phyloP scores from a whole-genome alignment of 768 basidiomycete genomes.

The Serendipita indica region DNA sequence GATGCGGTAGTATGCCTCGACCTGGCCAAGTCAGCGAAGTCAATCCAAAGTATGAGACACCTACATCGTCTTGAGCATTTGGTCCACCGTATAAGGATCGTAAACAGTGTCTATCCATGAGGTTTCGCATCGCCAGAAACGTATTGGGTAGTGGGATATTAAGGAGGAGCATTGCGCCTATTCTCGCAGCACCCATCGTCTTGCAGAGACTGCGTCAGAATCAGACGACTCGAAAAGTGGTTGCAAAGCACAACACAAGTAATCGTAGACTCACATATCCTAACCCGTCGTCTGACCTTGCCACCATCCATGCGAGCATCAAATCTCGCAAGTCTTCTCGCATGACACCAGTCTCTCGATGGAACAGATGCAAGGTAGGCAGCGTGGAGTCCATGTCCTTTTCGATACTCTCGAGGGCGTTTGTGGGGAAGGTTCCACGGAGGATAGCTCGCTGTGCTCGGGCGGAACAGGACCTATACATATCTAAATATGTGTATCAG shows the following conservation, averaged over 20 bases:
- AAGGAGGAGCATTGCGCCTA: slow-evolving; percentile 76
- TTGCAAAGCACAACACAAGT: neutral
- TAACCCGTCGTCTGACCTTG: slow-evolving; percentile 68
- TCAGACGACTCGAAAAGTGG: neutral
- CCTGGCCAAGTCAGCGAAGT: slow-evolving; percentile 28
- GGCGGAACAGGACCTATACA: slow-evolving; percentile 52
- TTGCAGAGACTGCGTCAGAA: neutral
- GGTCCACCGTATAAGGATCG: slow-evolving; percentile 71
- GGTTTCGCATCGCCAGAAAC: slow-evolving; percentile 72
- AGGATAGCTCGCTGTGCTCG: slow-evolving; percentile 58
- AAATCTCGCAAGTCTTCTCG: slow-evolving; percentile 72
- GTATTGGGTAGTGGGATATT: slow-evolving; percentile 58
- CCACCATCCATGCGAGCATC: slow-evolving; percentile 76
- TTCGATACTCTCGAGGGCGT: slow-evolving; percentile 50
- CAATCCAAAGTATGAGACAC: slow-evolving; percentile 20
- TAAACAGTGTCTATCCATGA: slow-evolving; percentile 72
- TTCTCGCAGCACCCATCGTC: slow-evolving; percentile 21
- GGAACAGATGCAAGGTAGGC: slow-evolving; percentile 67
- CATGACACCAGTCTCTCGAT: slow-evolving; percentile 58
- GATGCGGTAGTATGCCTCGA: slow-evolving; percentile 85
- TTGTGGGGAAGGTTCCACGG: slow-evolving; percentile 49
- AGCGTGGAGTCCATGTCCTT: slow-evolving; percentile 60
- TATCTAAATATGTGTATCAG: slow-evolving; percentile 31
- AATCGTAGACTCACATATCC: slow-evolving; percentile 38
- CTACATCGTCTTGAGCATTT: slow-evolving; percentile 60